Conservation (phyloP, 2,329 filamentous ascomycete species). For the Cladophialophora immunda region DNA sequence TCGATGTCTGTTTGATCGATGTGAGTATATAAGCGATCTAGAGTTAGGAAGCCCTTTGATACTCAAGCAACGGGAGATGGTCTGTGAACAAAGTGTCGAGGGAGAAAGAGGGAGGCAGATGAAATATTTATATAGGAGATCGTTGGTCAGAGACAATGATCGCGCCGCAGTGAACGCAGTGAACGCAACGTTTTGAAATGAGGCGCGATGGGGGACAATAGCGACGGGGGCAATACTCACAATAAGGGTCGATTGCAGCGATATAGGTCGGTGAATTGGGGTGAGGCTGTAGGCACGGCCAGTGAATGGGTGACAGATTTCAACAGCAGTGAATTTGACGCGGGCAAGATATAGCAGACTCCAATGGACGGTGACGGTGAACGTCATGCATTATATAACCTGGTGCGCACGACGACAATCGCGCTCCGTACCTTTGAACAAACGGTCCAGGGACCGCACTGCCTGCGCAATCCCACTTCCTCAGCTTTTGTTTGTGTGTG, state of each 20-base stretch:
- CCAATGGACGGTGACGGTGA: neutral
- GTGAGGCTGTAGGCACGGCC: neutral
- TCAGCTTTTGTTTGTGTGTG: neutral
- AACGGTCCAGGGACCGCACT: neutral
- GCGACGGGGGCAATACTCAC: neutral
- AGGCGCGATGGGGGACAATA: neutral
- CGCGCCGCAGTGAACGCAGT: neutral
- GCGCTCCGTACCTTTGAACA: conserved; percentile 1
- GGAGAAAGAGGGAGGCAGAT: neutral
- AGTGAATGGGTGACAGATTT: neutral
- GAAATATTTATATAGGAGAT: conserved; percentile 24
- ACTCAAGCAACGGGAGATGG: neutral
- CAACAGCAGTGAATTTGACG: neutral
- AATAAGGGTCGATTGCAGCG: neutral
- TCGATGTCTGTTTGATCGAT: neutral
- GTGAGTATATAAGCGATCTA: conserved; percentile 7
- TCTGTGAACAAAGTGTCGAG: neutral
- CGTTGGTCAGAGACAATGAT: neutral
- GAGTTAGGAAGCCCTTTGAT: neutral
- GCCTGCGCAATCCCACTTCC: neutral
- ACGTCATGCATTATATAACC: conserved; percentile 9
- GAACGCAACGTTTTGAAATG: too few relatives aligned
- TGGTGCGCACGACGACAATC: neutral
- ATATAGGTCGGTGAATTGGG: neutral
- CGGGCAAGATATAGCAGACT: conserved; percentile 8